Evolutionary conservation across 805 yeast genomes (phyloP).

Genomic region (Candida michaelii): DNA sequence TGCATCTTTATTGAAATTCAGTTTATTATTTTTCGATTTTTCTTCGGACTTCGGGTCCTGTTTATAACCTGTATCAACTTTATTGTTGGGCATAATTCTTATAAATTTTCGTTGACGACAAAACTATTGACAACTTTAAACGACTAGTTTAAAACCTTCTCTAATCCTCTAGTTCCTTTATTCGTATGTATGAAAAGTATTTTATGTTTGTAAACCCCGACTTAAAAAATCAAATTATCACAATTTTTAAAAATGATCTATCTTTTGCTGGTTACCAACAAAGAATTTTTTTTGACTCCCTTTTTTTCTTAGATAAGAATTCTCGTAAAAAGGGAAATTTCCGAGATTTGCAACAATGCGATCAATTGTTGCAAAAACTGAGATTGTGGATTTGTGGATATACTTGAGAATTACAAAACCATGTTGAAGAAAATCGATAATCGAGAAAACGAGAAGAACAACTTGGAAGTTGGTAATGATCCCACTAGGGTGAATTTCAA

Average conservation of each 20-base stretch:
- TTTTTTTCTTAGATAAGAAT: conserved; percentile 5
- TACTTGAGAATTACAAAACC: neutral
- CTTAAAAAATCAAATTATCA: neutral
- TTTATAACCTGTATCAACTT: neutral
- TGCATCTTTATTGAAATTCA: conserved; percentile 20
- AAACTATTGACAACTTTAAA: no score
- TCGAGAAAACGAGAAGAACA: neutral
- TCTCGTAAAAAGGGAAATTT: conserved; percentile 6
- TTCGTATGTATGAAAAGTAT: no score
- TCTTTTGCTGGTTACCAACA: conserved; percentile 7
- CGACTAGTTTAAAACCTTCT: neutral
- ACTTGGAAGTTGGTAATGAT: neutral
- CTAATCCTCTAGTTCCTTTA: neutral
- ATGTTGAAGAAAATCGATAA: neutral
- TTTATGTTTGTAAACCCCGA: no score
- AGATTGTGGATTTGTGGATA: neutral
- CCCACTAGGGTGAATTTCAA: neutral
- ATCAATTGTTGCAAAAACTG: conserved; percentile 3
- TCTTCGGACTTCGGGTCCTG: neutral
- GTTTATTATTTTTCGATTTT: neutral
- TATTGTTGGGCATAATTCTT: neutral
- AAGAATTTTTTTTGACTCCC: conserved; percentile 4
- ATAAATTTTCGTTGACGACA: neutral
- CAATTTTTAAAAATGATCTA: neutral
- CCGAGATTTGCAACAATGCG: conserved; percentile 9